Percentiles rank a stretch among this genome's conserved stretches.
Conservation (phyloP, 176 grass and related monocot species). For the Phragmites australis region DNA sequence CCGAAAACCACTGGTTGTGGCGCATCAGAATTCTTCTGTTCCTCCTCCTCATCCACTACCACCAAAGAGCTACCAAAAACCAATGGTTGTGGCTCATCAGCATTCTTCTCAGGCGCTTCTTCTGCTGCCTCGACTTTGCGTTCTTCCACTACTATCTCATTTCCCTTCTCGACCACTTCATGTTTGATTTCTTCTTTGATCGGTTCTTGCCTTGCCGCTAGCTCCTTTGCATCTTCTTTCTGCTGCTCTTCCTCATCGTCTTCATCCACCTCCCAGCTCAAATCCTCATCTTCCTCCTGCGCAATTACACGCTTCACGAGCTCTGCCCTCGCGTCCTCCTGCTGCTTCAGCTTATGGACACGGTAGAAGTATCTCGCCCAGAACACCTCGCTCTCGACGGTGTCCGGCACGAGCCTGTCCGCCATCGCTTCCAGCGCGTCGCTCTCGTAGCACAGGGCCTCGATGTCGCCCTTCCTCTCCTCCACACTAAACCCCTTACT, state of each 20-base stretch:
- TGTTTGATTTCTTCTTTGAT: conserved; percentile 33
- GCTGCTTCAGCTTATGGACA: conserved; percentile 71
- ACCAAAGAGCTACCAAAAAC: conserved; percentile 45
- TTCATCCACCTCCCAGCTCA: conserved; percentile 79
- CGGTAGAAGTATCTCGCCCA: conserved; percentile 88
- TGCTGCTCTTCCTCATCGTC: conserved; percentile 43
- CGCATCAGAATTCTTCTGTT: conserved; percentile 28
- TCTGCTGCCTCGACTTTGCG: not conserved
- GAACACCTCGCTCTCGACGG: conserved; percentile 67
- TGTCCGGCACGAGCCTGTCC: conserved; percentile 63
- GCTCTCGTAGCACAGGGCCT: conserved; percentile 68
- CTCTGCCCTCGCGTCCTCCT: conserved; percentile 73
- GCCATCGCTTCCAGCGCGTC: conserved; percentile 54
- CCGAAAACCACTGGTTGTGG: conserved; percentile 30
- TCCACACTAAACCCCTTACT: conserved; percentile 58
- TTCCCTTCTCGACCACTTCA: not conserved
- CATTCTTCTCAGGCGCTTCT: not conserved
- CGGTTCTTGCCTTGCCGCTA: conserved; percentile 21
- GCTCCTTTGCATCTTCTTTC: conserved; percentile 30
- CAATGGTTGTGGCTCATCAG: conserved; percentile 4
- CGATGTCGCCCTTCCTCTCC: conserved; percentile 70
- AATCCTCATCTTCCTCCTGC: conserved; percentile 77
- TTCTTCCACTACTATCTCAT: not conserved
- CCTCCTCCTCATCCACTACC: conserved; percentile 34
- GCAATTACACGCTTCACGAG: conserved; percentile 80